phyloP scores from a whole-genome alignment of 1,284 basidiomycete genomes.

The Trametes pubescens region DNA sequence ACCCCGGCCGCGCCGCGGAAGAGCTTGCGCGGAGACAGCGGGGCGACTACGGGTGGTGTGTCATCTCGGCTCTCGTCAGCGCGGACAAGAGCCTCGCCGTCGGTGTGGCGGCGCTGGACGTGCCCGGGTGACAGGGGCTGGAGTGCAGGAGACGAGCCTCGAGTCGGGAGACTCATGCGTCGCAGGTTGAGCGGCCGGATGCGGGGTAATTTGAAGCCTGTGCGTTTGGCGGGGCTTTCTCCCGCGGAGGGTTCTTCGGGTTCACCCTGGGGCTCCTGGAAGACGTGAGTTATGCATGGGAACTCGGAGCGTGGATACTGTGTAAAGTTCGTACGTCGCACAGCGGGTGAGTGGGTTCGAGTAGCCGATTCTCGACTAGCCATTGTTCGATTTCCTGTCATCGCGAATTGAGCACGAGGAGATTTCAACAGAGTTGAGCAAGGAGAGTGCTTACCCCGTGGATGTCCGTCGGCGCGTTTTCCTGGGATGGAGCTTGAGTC shows the following conservation, averaged over 20 bases:
- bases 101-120: conserved; percentile 10
- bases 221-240: conserved; percentile 5
- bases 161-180: conserved; percentile 11
- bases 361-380: conserved; percentile 14
- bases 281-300: not conserved
- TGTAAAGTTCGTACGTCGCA: not conserved
- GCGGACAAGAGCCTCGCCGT: not conserved
- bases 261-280: not conserved
- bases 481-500: not conserved
- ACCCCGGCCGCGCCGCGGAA: not conserved
- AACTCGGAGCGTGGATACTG: not conserved
- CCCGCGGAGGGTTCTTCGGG: not conserved
- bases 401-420: not conserved
- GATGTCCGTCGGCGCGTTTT: conserved; percentile 15
- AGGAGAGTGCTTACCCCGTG: conserved; percentile 8
- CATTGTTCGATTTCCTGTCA: conserved; percentile 18
- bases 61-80: not conserved
- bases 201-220: conserved; percentile 11
- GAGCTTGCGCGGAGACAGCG: not conserved
- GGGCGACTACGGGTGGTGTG: not conserved
- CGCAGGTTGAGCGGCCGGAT: conserved; percentile 11
- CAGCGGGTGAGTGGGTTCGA: not conserved
- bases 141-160: not conserved
- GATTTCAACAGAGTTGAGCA: not conserved
- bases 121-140: not conserved